Base-by-base conservation (phyloP, 768 basidiomycete species). In the Tulasnella sp. region DNA sequence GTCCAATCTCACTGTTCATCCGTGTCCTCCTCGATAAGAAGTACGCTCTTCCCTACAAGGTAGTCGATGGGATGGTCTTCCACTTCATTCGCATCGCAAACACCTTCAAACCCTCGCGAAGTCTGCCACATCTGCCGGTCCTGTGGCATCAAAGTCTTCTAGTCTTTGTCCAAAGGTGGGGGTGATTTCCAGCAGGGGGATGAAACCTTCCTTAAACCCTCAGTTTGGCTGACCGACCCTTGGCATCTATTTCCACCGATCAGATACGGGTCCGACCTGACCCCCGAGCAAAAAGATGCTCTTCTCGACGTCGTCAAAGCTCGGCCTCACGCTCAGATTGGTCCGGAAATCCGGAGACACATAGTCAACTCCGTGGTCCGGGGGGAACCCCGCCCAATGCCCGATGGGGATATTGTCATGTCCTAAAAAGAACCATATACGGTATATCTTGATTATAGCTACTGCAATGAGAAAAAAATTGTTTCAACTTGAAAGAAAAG, bases 61-160 rank as follows among this genome's bases (percentile, higher is more conserved):
- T 98, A 39, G 91, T 99, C 76, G 98, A 99, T 84, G 94, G 95
- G 3, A 90, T 99, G 79, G 97, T 98, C 18, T 97, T 98, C 88
- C 98, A 99, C 87, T 99, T 98, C 85, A 96, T 99, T 83, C 93
- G 96, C 36, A 91, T 99, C 62, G 96, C 96, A 36, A 97, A 98
- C 85, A 92, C 92, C 19, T 94, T 95, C 86, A 94, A 92, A 85
- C 84, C 68, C 75, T 91, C 90, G 71, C 91, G 88, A 79, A 87
- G 87, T 27, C 88, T 90, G 73, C 92, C 91, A 36, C 93, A 93
- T 72, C 88, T 99, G 40, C 97, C 98, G n/a, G 98, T 99, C 18
- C 88, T 99, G 16, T 99, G 98, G 98, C 95, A 99, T 85, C 98
- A 99, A 86, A 95, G 94, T 84, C 88, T 99, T 77, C 89, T 99